Evolutionary conservation across 2,329 filamentous ascomycete genomes (phyloP).

Genomic region (Aspergillus persii): DNA sequence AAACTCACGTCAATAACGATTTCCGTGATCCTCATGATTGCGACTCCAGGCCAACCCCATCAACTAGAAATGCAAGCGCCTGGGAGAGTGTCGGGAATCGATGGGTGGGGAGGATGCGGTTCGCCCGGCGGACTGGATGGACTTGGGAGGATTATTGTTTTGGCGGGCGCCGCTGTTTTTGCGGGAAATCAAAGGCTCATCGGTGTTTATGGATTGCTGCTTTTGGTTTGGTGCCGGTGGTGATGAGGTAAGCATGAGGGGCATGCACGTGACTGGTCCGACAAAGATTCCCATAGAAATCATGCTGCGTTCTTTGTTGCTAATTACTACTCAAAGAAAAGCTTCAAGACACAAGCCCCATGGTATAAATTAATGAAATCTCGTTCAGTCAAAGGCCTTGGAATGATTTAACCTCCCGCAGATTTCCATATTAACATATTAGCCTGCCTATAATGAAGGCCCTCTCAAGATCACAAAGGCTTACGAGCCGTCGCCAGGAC

Average conservation of each 20-base stretch:
- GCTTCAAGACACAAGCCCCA: no score
- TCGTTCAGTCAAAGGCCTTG: no score
- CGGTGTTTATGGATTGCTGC: constrained; percentile 36
- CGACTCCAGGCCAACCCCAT: constrained; percentile 26
- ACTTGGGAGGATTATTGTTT: constrained; percentile 16
- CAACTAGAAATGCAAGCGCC: constrained; percentile 29
- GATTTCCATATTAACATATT: no score
- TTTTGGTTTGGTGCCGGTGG: constrained; percentile 25
- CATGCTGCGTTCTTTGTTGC: no score
- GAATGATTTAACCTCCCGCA: no score
- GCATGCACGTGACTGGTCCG: constrained; percentile 2
- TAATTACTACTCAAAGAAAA: no score
- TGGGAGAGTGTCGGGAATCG: constrained; percentile 20
- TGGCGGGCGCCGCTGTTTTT: constrained; percentile 26
- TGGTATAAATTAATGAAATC: no score
- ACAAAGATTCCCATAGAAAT: not conserved
- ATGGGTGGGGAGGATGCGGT: not conserved
- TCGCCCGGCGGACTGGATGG: not conserved
- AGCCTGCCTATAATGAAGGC: not conserved
- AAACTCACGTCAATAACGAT: constrained; percentile 47
- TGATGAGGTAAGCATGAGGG: constrained; percentile 20
- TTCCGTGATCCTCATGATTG: constrained; percentile 49
- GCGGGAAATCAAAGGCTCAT: constrained; percentile 15
- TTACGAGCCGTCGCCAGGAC: constrained; percentile 33
- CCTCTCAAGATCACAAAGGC: not conserved